Conservation (phyloP, 2,329 filamentous ascomycete genomes). For the Talaromyces marneffei region DNA sequence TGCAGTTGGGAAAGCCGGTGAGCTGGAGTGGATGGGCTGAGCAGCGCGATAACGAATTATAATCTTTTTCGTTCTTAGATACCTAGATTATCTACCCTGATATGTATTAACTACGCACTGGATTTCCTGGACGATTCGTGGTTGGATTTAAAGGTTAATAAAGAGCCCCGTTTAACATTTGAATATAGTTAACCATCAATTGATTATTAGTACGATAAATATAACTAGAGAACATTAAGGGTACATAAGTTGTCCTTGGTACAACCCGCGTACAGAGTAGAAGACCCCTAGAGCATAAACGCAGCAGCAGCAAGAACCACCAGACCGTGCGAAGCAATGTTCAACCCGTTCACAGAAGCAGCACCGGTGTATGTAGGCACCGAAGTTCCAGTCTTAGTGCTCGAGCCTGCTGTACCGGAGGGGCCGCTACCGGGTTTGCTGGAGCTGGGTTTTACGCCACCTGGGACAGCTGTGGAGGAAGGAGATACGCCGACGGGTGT, state of each 20-base stretch:
- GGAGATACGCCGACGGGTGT: background rate
- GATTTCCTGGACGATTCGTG: background rate
- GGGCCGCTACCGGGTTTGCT: background rate
- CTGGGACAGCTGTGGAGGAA: background rate
- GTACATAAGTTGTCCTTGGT: background rate
- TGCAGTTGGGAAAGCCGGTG: constrained; percentile 1
- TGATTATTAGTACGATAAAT: background rate
- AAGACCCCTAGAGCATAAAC: background rate
- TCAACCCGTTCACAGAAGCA: background rate
- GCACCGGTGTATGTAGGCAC: background rate
- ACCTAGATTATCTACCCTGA: background rate
- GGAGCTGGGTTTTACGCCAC: background rate
- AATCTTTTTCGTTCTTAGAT: background rate
- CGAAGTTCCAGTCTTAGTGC: background rate
- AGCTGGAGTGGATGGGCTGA: constrained; percentile 8
- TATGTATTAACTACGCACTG: too few relatives aligned
- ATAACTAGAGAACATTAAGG: too few relatives aligned
- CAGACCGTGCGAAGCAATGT: background rate
- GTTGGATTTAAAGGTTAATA: background rate
- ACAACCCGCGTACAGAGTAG: background rate
- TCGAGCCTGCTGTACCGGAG: background rate
- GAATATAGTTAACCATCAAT: background rate
- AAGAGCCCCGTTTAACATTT: too few relatives aligned
- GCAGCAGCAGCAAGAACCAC: background rate
- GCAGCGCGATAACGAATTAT: constrained; percentile 1